A percentile compares a stretch with the other conserved stretches of the same genome.
Conservation (phyloP, 2,329 filamentous ascomycete genomes). For the Lasiodiplodia gonubiensis region DNA sequence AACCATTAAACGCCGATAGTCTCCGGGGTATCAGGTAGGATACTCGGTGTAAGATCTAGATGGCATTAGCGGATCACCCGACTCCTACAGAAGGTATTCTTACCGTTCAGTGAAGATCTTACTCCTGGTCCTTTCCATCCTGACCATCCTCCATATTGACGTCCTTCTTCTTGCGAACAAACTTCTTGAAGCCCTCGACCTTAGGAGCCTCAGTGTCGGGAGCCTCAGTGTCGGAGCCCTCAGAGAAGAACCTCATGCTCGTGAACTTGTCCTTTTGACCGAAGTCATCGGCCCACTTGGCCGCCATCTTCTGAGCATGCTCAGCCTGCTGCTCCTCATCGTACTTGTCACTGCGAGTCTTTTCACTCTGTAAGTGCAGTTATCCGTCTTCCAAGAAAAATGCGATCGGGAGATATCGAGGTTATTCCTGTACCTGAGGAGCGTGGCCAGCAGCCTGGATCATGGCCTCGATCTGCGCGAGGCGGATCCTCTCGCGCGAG, state of each 20-base stretch:
- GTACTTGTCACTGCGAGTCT: background rate
- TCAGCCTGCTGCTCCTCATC: background rate
- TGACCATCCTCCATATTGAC: background rate
- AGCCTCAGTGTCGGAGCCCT: background rate
- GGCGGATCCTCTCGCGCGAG: conserved; percentile 77
- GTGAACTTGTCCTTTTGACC: background rate
- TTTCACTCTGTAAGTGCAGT: background rate
- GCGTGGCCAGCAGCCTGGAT: conserved; percentile 69
- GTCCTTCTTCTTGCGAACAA: background rate
- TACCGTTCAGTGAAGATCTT: background rate
- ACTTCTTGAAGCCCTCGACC: background rate
- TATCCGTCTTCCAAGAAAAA: background rate
- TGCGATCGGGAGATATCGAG: background rate
- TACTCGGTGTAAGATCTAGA: background rate
- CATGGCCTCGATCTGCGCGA: conserved; percentile 78
- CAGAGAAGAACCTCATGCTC: background rate
- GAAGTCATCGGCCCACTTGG: background rate
- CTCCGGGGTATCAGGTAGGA: background rate
- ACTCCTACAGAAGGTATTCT: background rate
- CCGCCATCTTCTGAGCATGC: background rate
- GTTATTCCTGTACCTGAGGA: conserved; percentile 44
- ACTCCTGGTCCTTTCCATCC: background rate
- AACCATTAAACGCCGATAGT: background rate
- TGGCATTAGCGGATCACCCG: background rate
- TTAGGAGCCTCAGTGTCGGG: background rate